Evolutionary conservation across 768 basidiomycete genomes (phyloP), one percentile per base, ranked within the genome.

Genomic region (Phylloporus scabripes): DNA sequence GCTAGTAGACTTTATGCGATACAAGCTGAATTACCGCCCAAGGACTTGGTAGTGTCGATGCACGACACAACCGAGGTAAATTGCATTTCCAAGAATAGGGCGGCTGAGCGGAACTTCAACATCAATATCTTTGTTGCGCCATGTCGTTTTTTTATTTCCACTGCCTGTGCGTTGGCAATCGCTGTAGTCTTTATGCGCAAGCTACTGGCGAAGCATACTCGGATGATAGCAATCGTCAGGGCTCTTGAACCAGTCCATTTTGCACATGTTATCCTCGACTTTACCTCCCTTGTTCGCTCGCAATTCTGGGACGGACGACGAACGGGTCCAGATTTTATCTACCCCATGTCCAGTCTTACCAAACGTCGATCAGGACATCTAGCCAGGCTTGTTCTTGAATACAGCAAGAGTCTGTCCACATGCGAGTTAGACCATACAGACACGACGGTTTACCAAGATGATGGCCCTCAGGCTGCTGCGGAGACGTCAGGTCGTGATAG

Each of bases 221-320:
- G 57, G 1, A 5, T 31, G 5, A 32, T 55, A 4, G 39, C 15
- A 29, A 55, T 60, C 1, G 3, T 50, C 36, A 38, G 10, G 36
- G 29, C 45, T 28, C 36, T 53, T 14, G 47, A 51, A n/a, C 49
- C 58, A 10, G 29, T 57, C 23, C 45, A 36, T 21, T 46, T 60
- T 18, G 29, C 52, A 17, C 47, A 51, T 4, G 58, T 57, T 21
- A 15, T 53, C 18, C 36, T 60, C 4, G 58, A 60, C 36, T 53
- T 60, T 32, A 7, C 42, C 11, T 53, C 54, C 24, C 7, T 53
- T 29, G 44, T 53, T 41, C 29, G 29, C 9, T 59, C 58, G 8
- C 57, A 47, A 17, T 52, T 60, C 37, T 54, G 58, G 52, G 59
- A 60, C 48, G 52, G 55, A 44, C 53, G 50, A 42, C 52, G 55